These are phyloP conservation scores for Logfia minima DNA, from an alignment of 129 eudicot species.

Conservation along the genomic window DNA sequence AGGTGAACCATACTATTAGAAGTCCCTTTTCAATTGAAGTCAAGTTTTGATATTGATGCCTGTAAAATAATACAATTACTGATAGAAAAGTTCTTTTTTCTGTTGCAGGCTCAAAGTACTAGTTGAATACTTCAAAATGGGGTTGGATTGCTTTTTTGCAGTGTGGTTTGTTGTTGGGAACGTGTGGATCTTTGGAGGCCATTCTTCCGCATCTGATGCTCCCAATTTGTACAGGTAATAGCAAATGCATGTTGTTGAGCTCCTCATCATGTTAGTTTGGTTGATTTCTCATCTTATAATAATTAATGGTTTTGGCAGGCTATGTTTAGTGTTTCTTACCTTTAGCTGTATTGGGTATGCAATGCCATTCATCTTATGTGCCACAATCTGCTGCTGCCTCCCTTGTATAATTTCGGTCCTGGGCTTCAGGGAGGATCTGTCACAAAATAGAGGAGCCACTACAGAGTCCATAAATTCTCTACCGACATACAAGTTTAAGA, in stretches of 20 bases:
- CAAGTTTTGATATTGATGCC: not conserved
- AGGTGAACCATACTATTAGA: not conserved
- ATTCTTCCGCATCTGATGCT: slow-evolving; percentile 74
- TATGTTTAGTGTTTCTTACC: slow-evolving; percentile 89
- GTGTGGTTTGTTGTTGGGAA: slow-evolving; percentile 98
- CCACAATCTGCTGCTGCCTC: slow-evolving; percentile 96
- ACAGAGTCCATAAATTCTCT: slow-evolving; percentile 79
- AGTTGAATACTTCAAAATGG: slow-evolving; percentile 90
- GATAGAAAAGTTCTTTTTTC: slow-evolving; percentile 6
- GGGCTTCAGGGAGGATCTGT: slow-evolving; percentile 78
- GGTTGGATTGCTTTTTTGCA: slow-evolving; percentile 93
- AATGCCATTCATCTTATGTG: slow-evolving; percentile 94
- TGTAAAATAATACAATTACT: not conserved
- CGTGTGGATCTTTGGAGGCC: slow-evolving; percentile 96
- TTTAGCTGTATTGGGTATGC: slow-evolving; percentile 97
- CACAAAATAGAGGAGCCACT: slow-evolving; percentile 87
- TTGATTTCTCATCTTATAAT: slow-evolving; percentile 8
- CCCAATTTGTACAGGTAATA: slow-evolving; percentile 86
- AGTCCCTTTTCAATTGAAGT: not conserved
- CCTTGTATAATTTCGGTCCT: slow-evolving; percentile 87
- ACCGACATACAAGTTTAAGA: slow-evolving; percentile 74
- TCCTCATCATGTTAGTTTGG: not conserved
- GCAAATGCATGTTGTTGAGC: not conserved
- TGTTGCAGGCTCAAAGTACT: slow-evolving; percentile 64
- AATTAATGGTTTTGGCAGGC: slow-evolving; percentile 45